Percentiles rank a stretch among this genome's conserved stretches.
phyloP scores from a whole-genome alignment of 2,329 filamentous ascomycete species.

The Ascochyta rabiei region DNA sequence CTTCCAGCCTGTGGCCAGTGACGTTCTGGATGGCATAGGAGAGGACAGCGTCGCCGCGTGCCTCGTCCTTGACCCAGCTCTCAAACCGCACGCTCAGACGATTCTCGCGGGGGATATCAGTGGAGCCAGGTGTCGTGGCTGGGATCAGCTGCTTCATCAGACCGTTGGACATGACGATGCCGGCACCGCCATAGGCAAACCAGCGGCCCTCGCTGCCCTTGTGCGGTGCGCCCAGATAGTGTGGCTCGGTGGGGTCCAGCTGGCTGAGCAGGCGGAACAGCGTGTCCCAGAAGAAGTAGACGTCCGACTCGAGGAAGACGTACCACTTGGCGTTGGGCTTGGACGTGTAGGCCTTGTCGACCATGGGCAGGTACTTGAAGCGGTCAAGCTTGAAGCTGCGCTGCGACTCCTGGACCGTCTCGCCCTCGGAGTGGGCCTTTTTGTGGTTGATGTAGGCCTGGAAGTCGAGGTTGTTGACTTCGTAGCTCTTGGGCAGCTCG shows the following conservation, averaged over 20 bases:
- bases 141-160: conserved; percentile 58
- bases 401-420: conserved; percentile 54
- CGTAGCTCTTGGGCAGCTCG: conserved; percentile 54
- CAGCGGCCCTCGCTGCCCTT: conserved; percentile 38
- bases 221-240: conserved; percentile 51
- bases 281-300: conserved; percentile 49
- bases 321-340: conserved; percentile 48
- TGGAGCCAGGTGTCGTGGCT: conserved; percentile 29
- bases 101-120: conserved; percentile 40
- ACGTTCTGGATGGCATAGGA: conserved; percentile 47
- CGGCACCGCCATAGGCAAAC: conserved; percentile 55
- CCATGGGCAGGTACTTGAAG: conserved; percentile 65
- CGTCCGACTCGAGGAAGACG: conserved; percentile 48
- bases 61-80: conserved; percentile 52
- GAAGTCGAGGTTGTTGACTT: conserved; percentile 57
- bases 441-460: conserved; percentile 57
- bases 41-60: conserved; percentile 50
- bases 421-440: conserved; percentile 45
- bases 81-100: conserved; percentile 41
- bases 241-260: conserved; percentile 43
- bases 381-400: conserved; percentile 63
- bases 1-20: conserved; percentile 45
- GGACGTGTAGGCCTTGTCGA: conserved; percentile 56
- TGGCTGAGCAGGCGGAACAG: conserved; percentile 51
- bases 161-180: conserved; percentile 55